Percentiles rank a stretch among this genome's conserved stretches.
Conservation (phyloP, 2,329 filamentous ascomycete species). For the Acrocalymma vagum region DNA sequence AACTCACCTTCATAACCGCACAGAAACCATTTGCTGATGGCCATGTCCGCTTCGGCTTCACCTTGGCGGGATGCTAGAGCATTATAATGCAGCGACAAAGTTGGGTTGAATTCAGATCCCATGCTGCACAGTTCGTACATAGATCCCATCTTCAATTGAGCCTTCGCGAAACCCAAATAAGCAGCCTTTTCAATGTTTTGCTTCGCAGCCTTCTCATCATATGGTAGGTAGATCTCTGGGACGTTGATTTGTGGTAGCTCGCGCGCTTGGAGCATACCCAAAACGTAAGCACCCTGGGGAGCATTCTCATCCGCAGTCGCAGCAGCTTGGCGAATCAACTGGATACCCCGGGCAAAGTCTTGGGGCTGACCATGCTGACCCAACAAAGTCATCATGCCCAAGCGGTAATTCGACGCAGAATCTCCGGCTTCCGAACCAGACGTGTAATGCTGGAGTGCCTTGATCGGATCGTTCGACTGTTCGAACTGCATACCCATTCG, state of each 20-base stretch:
- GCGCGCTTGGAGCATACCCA: conserved; percentile 90
- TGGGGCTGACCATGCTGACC: conserved; percentile 91
- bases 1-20: conserved; percentile 94
- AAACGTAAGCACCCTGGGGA: conserved; percentile 92
- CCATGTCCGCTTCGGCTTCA: conserved; percentile 91
- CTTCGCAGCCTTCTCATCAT: conserved; percentile 76
- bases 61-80: conserved; percentile 90
- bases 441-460: conserved; percentile 91
- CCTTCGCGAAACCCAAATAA: conserved; percentile 93
- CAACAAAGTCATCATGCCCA: conserved; percentile 97
- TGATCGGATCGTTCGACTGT: conserved; percentile 89
- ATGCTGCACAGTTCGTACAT: conserved; percentile 94
- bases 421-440: conserved; percentile 81
- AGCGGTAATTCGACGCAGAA: conserved; percentile 84
- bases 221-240: conserved; percentile 74
- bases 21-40: conserved; percentile 98
- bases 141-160: conserved; percentile 96
- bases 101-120: conserved; percentile 93
- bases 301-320: conserved; percentile 94
- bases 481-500: conserved; percentile 99
- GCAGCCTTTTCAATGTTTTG: conserved; percentile 96
- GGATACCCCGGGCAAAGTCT: conserved; percentile 79
- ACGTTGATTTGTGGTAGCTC: conserved; percentile 91
- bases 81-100: conserved; percentile 94
- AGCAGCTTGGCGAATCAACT: conserved; percentile 84